Conservation (phyloP, 208 protist genomes). For the Trypanosoma scelopori region DNA sequence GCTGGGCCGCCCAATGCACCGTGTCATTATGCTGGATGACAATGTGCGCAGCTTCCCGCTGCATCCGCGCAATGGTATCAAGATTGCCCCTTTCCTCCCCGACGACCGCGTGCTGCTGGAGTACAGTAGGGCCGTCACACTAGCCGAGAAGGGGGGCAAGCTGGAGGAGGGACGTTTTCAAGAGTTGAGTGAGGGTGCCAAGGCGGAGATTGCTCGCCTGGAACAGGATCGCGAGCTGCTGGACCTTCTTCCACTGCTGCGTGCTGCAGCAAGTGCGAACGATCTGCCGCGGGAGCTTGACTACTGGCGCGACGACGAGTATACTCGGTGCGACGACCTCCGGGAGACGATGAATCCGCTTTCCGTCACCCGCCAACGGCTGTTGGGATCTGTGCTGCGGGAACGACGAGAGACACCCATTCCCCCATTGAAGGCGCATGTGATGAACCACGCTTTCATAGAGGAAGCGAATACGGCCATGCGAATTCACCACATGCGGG, state of each 20-base stretch:
- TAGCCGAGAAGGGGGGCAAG: conserved; percentile 23
- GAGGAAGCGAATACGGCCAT: conserved; percentile 45
- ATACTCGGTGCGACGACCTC: conserved; percentile 80
- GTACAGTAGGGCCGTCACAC: conserved; percentile 38
- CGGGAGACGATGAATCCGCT: conserved; percentile 65
- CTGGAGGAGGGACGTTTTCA: conserved; percentile 22
- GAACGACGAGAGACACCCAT: conserved; percentile 42
- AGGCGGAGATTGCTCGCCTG: conserved; percentile 43
- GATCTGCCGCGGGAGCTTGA: conserved; percentile 73
- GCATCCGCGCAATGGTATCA: conserved; percentile 74
- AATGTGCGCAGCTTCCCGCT: conserved; percentile 89
- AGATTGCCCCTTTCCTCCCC: conserved; percentile 60
- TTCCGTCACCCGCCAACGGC: conserved; percentile 47
- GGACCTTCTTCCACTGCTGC: conserved; percentile 75
- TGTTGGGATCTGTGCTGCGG: conserved; percentile 49
- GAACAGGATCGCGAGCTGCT: conserved; percentile 55
- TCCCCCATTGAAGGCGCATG: conserved; percentile 39
- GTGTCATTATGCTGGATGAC: conserved; percentile 83
- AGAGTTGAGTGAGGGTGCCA: conserved; percentile 31
- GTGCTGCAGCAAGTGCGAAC: conserved; percentile 41
- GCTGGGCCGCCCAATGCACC: conserved; percentile 60
- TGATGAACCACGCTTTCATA: conserved; percentile 54
- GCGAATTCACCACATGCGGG: conserved; percentile 9
- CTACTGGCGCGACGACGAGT: conserved; percentile 75
- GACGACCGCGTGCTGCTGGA: conserved; percentile 46